Base-by-base conservation (phyloP, 805 yeast species). In the Ogataea siamensis region DNA sequence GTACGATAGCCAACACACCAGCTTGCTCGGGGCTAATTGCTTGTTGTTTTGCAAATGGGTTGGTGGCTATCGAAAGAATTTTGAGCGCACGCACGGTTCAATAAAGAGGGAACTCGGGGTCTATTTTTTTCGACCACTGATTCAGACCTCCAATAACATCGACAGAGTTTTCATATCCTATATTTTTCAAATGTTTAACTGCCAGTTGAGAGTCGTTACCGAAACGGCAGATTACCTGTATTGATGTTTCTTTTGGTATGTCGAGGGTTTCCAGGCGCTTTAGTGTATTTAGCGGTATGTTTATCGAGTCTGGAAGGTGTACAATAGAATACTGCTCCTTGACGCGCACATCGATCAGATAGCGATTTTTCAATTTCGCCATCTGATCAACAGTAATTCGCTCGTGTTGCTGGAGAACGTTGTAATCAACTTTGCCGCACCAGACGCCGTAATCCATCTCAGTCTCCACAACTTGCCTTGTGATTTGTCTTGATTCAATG, bases 141-240 rank as follows among this genome's bases (percentile, higher is more conserved):
- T 69, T 65, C 16, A 88, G 63, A 0, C 99, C 99, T 2, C 98
- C 98, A 8, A 57, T 66, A 5, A 91, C 67, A 56, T 91, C 96
- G 35, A 62, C 71, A 0, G 77, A 86, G 13, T 73, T 59, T 0
- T 53, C 40, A 12, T 76, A 61, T 0, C 77, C 76, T 30, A 74
- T 66, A 16, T 74, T 75, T 34, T 71, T 66, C 31, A 89, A 59
- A 29, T 68, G 62, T 39, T 69, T 60, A 1, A 84, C 80, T 0
- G 96, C 94, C 12, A 78, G 59, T 52, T 85, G 88, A 0, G 98
- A 89, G 57, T 93, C 98, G 58, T 87, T 88, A 7, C 99, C 99
- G 54, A 71, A 80, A 21, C 97, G 70, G 60, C 99, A 93, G 13
- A 91, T 67, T 0, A 87, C 83, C 39, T 70, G 73, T 0, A 84